A percentile compares a stretch with the other conserved stretches of the same genome.
phyloP scores from a whole-genome alignment of 2,329 filamentous ascomycete species.

The Coniochaeta prunicola region DNA sequence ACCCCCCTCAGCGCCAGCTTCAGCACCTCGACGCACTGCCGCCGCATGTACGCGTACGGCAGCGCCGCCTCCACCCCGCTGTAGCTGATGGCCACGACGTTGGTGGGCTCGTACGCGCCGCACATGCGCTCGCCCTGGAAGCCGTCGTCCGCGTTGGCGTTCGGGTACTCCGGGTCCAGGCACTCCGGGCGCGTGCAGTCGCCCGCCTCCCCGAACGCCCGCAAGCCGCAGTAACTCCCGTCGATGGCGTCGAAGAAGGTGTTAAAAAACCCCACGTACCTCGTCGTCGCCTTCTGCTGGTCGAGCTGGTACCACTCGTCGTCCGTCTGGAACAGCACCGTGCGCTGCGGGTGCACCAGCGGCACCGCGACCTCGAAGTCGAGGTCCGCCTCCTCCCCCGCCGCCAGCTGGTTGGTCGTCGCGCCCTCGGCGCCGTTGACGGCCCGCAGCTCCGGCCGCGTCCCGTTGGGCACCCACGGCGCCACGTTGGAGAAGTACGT shows the following conservation, averaged over 20 bases:
- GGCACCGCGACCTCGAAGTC: slow-evolving; percentile 28
- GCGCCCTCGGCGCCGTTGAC: slow-evolving; percentile 22
- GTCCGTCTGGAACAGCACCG: slow-evolving; percentile 32
- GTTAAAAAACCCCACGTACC: slow-evolving; percentile 14
- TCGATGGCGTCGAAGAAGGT: slow-evolving; percentile 41
- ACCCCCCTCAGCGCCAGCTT: slow-evolving; percentile 41
- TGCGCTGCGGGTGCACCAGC: slow-evolving; percentile 31
- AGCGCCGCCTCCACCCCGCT: slow-evolving; percentile 44
- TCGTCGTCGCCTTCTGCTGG: slow-evolving; percentile 4
- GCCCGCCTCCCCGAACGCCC: slow-evolving; percentile 39
- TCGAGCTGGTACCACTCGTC: slow-evolving; percentile 28
- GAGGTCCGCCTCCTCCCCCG: slow-evolving; percentile 25
- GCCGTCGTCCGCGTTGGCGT: slow-evolving; percentile 28
- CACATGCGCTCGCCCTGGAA: slow-evolving; percentile 34
- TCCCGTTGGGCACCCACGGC: slow-evolving; percentile 19
- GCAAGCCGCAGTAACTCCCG: slow-evolving; percentile 40
- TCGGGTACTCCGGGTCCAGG: slow-evolving; percentile 41
- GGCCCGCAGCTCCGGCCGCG: slow-evolving; percentile 19
- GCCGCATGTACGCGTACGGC: slow-evolving; percentile 42
- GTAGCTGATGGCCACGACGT: slow-evolving; percentile 48
- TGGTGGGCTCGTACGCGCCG: slow-evolving; percentile 35
- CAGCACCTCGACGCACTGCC: slow-evolving; percentile 39
- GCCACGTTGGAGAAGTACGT: slow-evolving; percentile 15
- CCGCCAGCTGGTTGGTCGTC: slow-evolving; percentile 8
- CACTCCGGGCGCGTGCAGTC: slow-evolving; percentile 25